These are phyloP conservation scores for Lachnellula subtilissima DNA, from an alignment of 2,329 filamentous ascomycete species.

Conservation along the genomic window DNA sequence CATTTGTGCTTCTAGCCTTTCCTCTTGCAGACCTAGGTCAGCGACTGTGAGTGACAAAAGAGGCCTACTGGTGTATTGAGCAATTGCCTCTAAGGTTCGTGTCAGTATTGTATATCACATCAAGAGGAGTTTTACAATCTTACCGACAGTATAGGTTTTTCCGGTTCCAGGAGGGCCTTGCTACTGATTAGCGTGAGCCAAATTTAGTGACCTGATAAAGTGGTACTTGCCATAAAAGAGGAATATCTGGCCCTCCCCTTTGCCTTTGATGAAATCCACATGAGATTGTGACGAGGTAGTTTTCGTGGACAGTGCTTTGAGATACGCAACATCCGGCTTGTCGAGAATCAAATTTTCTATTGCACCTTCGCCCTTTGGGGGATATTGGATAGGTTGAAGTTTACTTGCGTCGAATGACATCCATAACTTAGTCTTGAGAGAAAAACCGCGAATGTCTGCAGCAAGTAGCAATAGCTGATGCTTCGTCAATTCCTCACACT, in stretches of 20 bases:
- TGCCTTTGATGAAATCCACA: constrained; percentile 12
- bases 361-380: background rate
- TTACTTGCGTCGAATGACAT: background rate
- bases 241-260: constrained; percentile 14
- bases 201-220: background rate
- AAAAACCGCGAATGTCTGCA: constrained; percentile 3
- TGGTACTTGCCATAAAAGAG: constrained; percentile 9
- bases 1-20: constrained; percentile 40
- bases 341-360: background rate
- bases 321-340: background rate
- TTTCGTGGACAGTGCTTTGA: background rate
- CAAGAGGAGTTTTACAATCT: background rate
- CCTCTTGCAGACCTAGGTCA: constrained; percentile 42
- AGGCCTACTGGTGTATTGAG: constrained; percentile 15
- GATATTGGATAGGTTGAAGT: background rate
- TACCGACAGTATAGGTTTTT: constrained; percentile 20
- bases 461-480: background rate
- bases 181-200: background rate
- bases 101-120: background rate
- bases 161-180: constrained; percentile 7
- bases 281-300: background rate
- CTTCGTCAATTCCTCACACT: background rate
- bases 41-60: constrained; percentile 36
- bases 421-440: constrained; percentile 6
- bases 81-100: constrained; percentile 13